These are phyloP conservation scores for Colletotrichum navitas DNA, from an alignment of 2,329 filamentous ascomycete species.

Conservation along the genomic window DNA sequence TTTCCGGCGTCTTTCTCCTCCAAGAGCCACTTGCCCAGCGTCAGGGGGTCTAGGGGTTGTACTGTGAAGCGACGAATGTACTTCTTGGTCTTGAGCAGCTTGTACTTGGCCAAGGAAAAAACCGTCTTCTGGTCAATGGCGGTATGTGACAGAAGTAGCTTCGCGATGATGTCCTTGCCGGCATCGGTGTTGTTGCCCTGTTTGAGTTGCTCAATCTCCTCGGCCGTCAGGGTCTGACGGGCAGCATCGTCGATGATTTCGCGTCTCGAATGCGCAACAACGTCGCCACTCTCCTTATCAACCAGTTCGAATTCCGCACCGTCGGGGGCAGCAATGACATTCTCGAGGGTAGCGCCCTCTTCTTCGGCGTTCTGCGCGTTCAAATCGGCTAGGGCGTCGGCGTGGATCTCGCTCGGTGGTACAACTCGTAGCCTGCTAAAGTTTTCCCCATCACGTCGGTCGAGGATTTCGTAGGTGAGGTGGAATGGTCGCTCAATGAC, in stretches of 20 bases:
- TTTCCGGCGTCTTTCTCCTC: conserved; percentile 58
- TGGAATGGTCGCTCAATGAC: conserved; percentile 93
- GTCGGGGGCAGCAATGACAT: conserved; percentile 53
- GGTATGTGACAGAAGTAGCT: conserved; percentile 89
- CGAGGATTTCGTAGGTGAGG: conserved; percentile 89
- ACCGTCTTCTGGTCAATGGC: conserved; percentile 93
- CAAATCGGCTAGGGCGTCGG: conserved; percentile 74
- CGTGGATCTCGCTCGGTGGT: conserved; percentile 83
- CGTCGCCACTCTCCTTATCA: conserved; percentile 57
- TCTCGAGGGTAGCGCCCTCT: conserved; percentile 56
- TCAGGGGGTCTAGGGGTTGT: conserved; percentile 83
- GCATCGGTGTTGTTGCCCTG: conserved; percentile 81
- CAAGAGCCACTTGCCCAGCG: conserved; percentile 81
- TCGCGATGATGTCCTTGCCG: conserved; percentile 92
- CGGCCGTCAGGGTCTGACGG: conserved; percentile 82
- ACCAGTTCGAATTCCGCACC: conserved; percentile 59
- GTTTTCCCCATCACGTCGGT: conserved; percentile 73
- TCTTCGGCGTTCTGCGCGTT: conserved; percentile 55
- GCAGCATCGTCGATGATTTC: conserved; percentile 72
- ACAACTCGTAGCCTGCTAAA: conserved; percentile 83
- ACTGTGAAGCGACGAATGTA: conserved; percentile 91
- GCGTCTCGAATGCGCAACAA: conserved; percentile 67
- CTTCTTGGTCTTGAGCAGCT: conserved; percentile 92
- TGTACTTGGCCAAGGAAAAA: conserved; percentile 96
- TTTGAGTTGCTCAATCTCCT: conserved; percentile 81